Conservation (phyloP, 345 rosid genomes). For the Boechera divaricarpa region DNA sequence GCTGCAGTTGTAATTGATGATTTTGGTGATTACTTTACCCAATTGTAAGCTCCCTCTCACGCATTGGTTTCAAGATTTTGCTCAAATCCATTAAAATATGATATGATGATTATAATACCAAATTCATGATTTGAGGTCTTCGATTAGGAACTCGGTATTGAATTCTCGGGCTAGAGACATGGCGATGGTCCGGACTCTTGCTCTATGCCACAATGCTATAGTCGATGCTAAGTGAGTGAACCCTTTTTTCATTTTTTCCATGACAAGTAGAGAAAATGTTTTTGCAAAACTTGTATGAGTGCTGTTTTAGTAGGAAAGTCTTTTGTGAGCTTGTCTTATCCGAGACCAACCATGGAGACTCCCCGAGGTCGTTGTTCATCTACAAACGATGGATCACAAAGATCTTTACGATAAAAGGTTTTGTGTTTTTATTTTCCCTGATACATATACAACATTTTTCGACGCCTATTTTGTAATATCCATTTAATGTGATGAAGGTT, state of each 20-base stretch:
- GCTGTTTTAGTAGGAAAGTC: slow-evolving; percentile 49
- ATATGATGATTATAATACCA: not conserved
- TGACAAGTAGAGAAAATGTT: not conserved
- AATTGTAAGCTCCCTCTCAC: slow-evolving; percentile 49
- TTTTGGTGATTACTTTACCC: slow-evolving; percentile 71
- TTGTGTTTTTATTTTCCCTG: not conserved
- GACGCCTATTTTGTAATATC: not conserved
- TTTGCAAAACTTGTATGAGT: not conserved
- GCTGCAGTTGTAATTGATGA: slow-evolving; percentile 73
- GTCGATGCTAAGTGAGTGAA: slow-evolving; percentile 63
- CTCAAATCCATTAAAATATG: not conserved
- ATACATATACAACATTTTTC: not conserved
- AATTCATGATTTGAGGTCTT: not conserved
- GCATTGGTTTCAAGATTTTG: slow-evolving; percentile 8
- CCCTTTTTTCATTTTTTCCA: not conserved
- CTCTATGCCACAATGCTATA: slow-evolving; percentile 75
- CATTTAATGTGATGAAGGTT: slow-evolving; percentile 48
- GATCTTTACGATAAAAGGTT: slow-evolving; percentile 68
- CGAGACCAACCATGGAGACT: slow-evolving; percentile 71
- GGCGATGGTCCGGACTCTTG: slow-evolving; percentile 77
- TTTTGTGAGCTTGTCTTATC: slow-evolving; percentile 66
- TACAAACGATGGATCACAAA: slow-evolving; percentile 77
- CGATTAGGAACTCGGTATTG: slow-evolving; percentile 54
- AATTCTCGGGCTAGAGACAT: slow-evolving; percentile 84
- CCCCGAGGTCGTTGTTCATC: slow-evolving; percentile 70